These are phyloP conservation scores for Solanum raphanifolium DNA, from an alignment of 257 asterid genomes.

Conservation along the genomic window DNA sequence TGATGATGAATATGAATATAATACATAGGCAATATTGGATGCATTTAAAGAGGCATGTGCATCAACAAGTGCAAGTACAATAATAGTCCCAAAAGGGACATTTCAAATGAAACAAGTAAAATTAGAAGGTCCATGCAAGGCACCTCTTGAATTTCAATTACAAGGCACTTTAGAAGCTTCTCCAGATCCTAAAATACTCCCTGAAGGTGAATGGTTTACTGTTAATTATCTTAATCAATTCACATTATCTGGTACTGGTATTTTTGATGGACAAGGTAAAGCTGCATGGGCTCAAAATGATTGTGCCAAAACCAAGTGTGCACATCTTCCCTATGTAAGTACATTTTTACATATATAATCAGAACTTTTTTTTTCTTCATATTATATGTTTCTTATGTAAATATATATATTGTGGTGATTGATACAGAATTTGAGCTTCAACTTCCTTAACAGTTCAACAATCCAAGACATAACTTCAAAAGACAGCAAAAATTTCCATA, in stretches of 20 bases:
- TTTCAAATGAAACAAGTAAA: conserved; percentile 7
- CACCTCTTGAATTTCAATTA: conserved; percentile 9
- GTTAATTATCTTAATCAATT: conserved; percentile 6
- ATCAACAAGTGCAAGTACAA: conserved; percentile 1
- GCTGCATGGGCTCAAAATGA: conserved; percentile 17
- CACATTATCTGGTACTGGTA: conserved; percentile 15
- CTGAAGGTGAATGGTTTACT: conserved; percentile 10
- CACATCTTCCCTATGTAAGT: conserved; percentile 16
- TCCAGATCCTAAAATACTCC: conserved; percentile 4
- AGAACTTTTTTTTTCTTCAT: no score
- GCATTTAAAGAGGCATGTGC: conserved; percentile 31
- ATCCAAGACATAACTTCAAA: conserved; percentile 11
- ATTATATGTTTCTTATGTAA: not conserved
- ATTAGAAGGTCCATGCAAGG: conserved; percentile 26
- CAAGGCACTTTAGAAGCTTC: conserved; percentile 16
- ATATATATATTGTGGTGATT: not conserved
- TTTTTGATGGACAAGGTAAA: conserved; percentile 29
- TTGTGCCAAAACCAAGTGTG: conserved; percentile 10
- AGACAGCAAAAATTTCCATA: conserved; percentile 30
- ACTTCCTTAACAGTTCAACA: conserved; percentile 12
- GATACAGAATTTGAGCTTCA: conserved; percentile 18
- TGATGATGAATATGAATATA: not conserved
- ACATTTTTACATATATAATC: not conserved
- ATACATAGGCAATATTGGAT: conserved; percentile 8
- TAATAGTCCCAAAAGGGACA: conserved; percentile 20